Evolutionary conservation across 2,329 filamentous ascomycete genomes (phyloP).

Genomic region (Penicillium polonicum): DNA sequence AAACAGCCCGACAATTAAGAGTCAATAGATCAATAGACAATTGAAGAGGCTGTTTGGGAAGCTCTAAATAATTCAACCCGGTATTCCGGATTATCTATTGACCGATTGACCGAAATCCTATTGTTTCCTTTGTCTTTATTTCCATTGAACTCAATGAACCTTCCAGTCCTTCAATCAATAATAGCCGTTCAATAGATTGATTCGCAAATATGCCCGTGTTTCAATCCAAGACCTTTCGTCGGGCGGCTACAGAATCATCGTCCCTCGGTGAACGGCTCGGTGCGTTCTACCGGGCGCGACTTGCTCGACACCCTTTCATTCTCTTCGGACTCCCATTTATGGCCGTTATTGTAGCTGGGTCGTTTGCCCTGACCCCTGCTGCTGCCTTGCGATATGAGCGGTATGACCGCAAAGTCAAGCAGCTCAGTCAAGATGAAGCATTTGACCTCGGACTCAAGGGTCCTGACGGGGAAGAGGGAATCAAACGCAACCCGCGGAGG

Average conservation of each 20-base stretch:
- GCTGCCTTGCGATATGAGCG: constrained; percentile 92
- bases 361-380: constrained; percentile 90
- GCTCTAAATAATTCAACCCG: constrained; percentile 24
- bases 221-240: constrained; percentile 68
- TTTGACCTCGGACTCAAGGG: constrained; percentile 70
- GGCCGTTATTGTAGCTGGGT: constrained; percentile 81
- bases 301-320: constrained; percentile 80
- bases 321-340: constrained; percentile 95
- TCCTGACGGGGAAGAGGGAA: constrained; percentile 73
- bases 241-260: constrained; percentile 47
- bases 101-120: constrained; percentile 7
- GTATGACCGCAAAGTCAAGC: constrained; percentile 83
- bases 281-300: constrained; percentile 70
- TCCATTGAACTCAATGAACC: not conserved
- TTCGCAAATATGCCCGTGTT: constrained; percentile 59
- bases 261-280: constrained; percentile 68
- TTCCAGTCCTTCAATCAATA: not conserved
- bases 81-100: constrained; percentile 20
- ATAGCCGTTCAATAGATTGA: not conserved
- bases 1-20: not conserved
- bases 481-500: constrained; percentile 52
- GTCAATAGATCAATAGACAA: not conserved
- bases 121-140: not conserved
- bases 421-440: constrained; percentile 81
- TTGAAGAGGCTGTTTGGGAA: constrained; percentile 8